Base-by-base conservation (phyloP, 345 rosid genomes). In the Camelina neglecta region DNA sequence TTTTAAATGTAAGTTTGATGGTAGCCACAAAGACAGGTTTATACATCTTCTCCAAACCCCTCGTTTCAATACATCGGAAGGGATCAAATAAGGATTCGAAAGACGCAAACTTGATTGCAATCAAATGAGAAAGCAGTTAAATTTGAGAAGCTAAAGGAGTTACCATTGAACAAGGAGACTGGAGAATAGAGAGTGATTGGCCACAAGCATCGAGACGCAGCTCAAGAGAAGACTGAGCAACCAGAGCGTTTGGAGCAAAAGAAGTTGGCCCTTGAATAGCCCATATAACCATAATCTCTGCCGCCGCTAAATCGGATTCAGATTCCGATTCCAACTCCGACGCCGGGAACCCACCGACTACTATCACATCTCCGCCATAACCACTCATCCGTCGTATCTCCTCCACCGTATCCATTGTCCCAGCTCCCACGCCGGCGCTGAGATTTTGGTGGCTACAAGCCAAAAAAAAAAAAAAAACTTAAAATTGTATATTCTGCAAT, bases 81-180 rank as follows among this genome's bases (percentile, higher is more conserved):
- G 42, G 24, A 6, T 60, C 12, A 8, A 24, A 50, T n/a, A 39
- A 11, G 51, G 9, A 16, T 39, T 24, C 13, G 0, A 12, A 48
- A 73, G 44, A 21, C 23, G 24, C 11, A 18, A 39, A 42, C 7
- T 12, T 64, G 7, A 64, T 13, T 16, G 35, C 9, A 24, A 7
- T 7, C 29, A 23, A 54, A 24, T 5, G 38, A 13, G 4, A 1
- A 55, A 12, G 1, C 5, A 5, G 35, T 7, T 12, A 57, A 18
- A 60, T 36, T 39, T 62, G 35, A 60, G 69, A 56, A 57, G 50
- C 36, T 60, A 20, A 29, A 10, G n/a, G 57, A 18, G 10, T 33
- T 80, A 93, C 98, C 88, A 94, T 33, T 8, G 98, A 90, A 60
- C 95, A 94, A 79, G 98, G 98, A 0, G 97, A 94, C 86, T 91